Conservation (phyloP, 2,329 filamentous ascomycete species). For the Exophiala alcalophila region DNA sequence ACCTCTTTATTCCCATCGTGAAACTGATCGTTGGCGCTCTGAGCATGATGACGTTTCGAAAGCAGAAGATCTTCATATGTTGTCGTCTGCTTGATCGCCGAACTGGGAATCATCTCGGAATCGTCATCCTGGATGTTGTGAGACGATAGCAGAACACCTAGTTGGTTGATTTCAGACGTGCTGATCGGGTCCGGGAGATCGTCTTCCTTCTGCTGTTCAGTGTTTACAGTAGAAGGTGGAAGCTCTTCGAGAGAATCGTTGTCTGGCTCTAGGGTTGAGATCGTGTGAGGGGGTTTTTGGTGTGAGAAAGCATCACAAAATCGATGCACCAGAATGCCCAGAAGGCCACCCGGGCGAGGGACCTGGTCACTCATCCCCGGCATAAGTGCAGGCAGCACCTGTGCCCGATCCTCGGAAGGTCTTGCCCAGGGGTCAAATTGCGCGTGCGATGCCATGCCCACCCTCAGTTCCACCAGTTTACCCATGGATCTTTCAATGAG, state of each 20-base stretch:
- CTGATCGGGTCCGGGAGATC: conserved; percentile 8
- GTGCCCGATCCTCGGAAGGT: conserved; percentile 24
- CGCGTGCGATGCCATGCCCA: conserved; percentile 64
- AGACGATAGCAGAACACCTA: conserved; percentile 24
- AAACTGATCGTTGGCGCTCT: conserved; percentile 10
- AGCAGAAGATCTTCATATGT: conserved; percentile 1
- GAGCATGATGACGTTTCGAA: conserved; percentile 4
- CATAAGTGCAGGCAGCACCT: conserved; percentile 23
- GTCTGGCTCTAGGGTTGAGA: conserved; percentile 3
- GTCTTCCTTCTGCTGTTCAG: conserved; percentile 10
- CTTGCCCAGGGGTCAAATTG: conserved; percentile 38
- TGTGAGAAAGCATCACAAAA: conserved; percentile 53
- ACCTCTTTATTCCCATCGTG: conserved; percentile 17
- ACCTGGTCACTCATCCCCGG: conserved; percentile 50
- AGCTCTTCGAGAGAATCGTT: conserved; percentile 3
- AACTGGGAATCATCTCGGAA: conserved; percentile 3
- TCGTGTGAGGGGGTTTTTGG: conserved; percentile 5
- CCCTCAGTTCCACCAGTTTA: conserved; percentile 65
- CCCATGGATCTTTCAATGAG: conserved; percentile 68
- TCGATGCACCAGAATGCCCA: conserved; percentile 66
- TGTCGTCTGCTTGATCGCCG: conserved; percentile 11
- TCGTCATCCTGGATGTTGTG: conserved; percentile 26
- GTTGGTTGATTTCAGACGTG: conserved; percentile 21
- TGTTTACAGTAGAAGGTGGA: neutral
- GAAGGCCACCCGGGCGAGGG: conserved; percentile 59